Evolutionary conservation across 306 rosid species (phyloP).

Genomic region (Vigna unguiculata): DNA sequence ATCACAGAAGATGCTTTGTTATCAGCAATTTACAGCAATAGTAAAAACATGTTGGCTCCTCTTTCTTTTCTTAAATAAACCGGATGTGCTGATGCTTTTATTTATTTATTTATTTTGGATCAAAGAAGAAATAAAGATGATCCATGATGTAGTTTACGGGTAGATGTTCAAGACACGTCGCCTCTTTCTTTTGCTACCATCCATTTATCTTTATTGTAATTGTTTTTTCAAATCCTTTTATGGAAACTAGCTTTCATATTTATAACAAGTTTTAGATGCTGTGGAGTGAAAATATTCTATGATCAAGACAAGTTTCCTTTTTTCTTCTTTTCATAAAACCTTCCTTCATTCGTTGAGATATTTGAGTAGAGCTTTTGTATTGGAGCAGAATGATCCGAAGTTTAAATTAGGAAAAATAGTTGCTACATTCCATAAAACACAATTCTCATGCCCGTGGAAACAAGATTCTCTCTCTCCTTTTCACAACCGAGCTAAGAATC

Average conservation of each 20-base stretch:
- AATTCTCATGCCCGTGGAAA: not conserved
- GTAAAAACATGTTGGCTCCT: no score
- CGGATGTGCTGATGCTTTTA: no score
- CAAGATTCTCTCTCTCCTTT: not conserved
- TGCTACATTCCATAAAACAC: not conserved
- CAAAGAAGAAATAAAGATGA: not conserved
- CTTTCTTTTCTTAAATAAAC: no score
- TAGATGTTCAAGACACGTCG: no score
- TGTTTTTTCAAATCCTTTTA: not conserved
- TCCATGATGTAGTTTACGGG: not conserved
- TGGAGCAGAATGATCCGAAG: not conserved
- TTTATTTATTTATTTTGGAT: not conserved
- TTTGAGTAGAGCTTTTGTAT: not conserved
- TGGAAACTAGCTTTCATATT: not conserved
- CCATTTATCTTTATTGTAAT: no score
- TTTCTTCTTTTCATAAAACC: not conserved
- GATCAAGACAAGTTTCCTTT: not conserved
- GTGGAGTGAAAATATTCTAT: not conserved
- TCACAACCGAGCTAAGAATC: slow-evolving; percentile 27
- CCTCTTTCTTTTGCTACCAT: not conserved
- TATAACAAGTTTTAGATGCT: not conserved
- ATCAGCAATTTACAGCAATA: no score
- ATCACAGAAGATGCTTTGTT: no score
- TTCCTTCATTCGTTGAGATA: not conserved
- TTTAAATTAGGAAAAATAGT: not conserved